Percentiles rank a stretch among this genome's conserved stretches.
phyloP scores from a whole-genome alignment of 805 yeast genomes.

The Candida quercuum region DNA sequence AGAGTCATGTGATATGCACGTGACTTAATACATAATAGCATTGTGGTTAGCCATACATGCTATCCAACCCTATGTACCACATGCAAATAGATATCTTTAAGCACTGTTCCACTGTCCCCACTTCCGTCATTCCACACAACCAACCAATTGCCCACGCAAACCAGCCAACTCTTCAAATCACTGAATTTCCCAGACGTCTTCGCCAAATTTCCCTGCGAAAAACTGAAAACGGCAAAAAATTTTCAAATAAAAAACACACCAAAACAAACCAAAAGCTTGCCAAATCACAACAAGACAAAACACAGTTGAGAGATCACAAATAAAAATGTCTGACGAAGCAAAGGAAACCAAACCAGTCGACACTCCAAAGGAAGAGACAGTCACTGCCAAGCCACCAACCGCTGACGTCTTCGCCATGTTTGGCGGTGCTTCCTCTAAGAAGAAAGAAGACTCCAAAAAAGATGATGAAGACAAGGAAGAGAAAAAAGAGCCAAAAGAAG shows the following conservation, averaged over 20 bases:
- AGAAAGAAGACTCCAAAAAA: slow-evolving; percentile 32
- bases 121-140: too few species aligned
- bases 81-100: too few species aligned
- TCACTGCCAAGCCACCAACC: slow-evolving; percentile 58
- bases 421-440: slow-evolving; percentile 81
- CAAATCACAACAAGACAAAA: slow-evolving; percentile 6
- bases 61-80: too few species aligned
- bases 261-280: slow-evolving; percentile 13
- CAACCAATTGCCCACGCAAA: too few species aligned
- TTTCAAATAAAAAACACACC: neutral
- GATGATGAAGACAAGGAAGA: slow-evolving; percentile 24
- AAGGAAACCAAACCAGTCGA: slow-evolving; percentile 21
- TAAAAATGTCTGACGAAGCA: slow-evolving; percentile 18
- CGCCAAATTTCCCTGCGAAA: too few species aligned
- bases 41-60: too few species aligned
- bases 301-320: neutral
- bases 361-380: slow-evolving; percentile 6
- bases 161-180: too few species aligned
- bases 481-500: slow-evolving; percentile 31
- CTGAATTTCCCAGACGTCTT: too few species aligned
- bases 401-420: slow-evolving; percentile 90
- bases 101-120: too few species aligned
- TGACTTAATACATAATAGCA: too few species aligned
- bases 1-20: too few species aligned
- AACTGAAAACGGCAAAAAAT: slow-evolving; percentile 2